Evolutionary conservation across 2,329 filamentous ascomycete species (phyloP), one percentile per base, ranked within the genome.

Genomic region (Botrytis hyacinthi): DNA sequence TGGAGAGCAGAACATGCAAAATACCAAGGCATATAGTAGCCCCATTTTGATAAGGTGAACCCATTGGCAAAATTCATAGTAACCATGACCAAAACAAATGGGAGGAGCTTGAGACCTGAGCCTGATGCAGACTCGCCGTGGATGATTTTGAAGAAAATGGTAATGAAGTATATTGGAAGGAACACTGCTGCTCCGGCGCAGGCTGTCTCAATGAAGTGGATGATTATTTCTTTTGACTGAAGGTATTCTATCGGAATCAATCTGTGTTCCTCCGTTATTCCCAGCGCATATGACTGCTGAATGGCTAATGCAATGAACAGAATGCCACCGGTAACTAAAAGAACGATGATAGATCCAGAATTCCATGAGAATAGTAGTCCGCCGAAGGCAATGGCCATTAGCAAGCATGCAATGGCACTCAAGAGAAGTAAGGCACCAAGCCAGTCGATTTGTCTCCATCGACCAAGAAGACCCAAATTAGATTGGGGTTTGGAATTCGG

Each of bases 121-220:
- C 82, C 87, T 22, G 87, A 84, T 16, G 84, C 84, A 2, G 83
- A 81, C 48, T 87, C 81, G 62, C 83, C 83, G 18, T 84, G 83
- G 51, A 87, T 85, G 73, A 86, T 86, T 68, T 86, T 84, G 70
- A 86, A 87, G 77, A 85, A 84, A 74, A 88, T 86, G 44, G 87
- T 84, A 65, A 86, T 71, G 26, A 37, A 48, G 77, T 83, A 84
- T 7, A 81, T 79, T 2, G 84, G 76, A 60, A 86, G 82, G 42
- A 84, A 82, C 16, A 82, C 79, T 14, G 81, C 79, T 7, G 82
- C 80, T 12, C 80, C 82, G 0, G 81, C 81, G 4, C 40, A 57
- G 3, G 81, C 78, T 0, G 82, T 84, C 29, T 35, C 42, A 71
- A 79, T 79, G 67, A 83, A 83, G 20, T 81, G 74, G 20, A 80